Base-by-base conservation (phyloP, 495 filamentous ascomycete species). In the Aspergillus biplanus region DNA sequence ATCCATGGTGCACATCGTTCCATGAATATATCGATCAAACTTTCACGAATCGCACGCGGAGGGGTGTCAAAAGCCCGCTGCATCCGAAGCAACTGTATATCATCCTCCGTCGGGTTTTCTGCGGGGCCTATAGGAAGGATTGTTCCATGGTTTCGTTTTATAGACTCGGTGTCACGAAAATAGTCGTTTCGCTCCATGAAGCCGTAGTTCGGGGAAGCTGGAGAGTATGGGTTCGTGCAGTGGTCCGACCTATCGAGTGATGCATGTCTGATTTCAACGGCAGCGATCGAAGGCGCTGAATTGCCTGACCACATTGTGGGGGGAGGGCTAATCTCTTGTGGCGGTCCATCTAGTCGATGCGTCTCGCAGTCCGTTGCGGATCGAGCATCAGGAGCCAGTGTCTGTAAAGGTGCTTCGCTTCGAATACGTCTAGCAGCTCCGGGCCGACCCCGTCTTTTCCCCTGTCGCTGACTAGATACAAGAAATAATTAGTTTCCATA, bases 21-120 rank as follows among this genome's bases (percentile, higher is more conserved):
- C 65, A 72, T 72, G 50, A 70, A 72, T 9, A 65, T 70, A 56
- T 72, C 69, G 37, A 72, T 67, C 48, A 72, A 32, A 5, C 67
- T 65, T 33, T 72, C 65, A 1, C 67, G 67, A 5, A 72, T 59
- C 46, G 67, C 56, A n/a, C 65, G 60, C 18, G 67, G 67, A 7
- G 69, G 69, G 5, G 70, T 60, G 27, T 72, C 67, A 16, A 72
- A 72, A 13, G 69, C 69, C 11, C 65, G 53, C 46, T 72, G 67
- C 35, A 70, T n/a, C n/a, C 61, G 65, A 6, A 72, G 63, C 33
- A 72, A 18, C 50, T 71, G 66, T 13, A 65, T 44, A 46, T 71
- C 69, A 56, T 71, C 69, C 31, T 67, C 69, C 5, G 66, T 69
- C 35, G 66, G 66, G 11, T 61, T 64, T 46, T 69, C 69, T 7